Conservation (phyloP, 1,284 basidiomycete genomes). For the Flammula alnicola region DNA sequence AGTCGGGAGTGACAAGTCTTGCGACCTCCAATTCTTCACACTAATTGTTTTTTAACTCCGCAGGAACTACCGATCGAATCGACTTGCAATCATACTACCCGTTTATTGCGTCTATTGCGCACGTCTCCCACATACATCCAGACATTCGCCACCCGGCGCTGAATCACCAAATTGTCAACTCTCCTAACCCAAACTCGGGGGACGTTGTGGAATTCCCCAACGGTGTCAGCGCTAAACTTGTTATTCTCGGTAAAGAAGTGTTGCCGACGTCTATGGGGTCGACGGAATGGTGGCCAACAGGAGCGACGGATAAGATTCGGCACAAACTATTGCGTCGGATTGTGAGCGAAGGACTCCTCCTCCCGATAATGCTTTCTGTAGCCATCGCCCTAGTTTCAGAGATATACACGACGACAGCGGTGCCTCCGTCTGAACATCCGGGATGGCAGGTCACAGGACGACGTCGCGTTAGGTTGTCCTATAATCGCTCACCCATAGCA, state of each 20-base stretch:
- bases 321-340: slow-evolving; percentile 38
- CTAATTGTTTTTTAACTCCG: too few relatives aligned
- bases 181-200: slow-evolving; percentile 35
- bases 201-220: slow-evolving; percentile 32
- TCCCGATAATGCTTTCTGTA: slow-evolving; percentile 38
- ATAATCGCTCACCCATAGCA: slow-evolving; percentile 40
- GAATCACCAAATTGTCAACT: slow-evolving; percentile 38
- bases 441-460: slow-evolving; percentile 2
- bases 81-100: slow-evolving; percentile 42
- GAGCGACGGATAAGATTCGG: slow-evolving; percentile 22
- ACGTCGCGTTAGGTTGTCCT: slow-evolving; percentile 37
- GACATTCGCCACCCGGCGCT: slow-evolving; percentile 38
- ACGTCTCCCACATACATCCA: slow-evolving; percentile 21
- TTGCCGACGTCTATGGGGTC: background rate
- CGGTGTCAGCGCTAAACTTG: slow-evolving; percentile 34
- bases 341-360: slow-evolving; percentile 35
- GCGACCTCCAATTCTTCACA: background rate
- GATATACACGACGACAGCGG: slow-evolving; percentile 43
- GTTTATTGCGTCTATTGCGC: slow-evolving; percentile 33
- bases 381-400: slow-evolving; percentile 39
- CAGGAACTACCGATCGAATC: slow-evolving; percentile 42
- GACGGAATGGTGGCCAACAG: slow-evolving; percentile 24
- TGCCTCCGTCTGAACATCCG: slow-evolving; percentile 7
- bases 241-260: slow-evolving; percentile 36
- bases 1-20: background rate